Base-by-base conservation (phyloP, 345 rosid species). In the Citrus hindsii region DNA sequence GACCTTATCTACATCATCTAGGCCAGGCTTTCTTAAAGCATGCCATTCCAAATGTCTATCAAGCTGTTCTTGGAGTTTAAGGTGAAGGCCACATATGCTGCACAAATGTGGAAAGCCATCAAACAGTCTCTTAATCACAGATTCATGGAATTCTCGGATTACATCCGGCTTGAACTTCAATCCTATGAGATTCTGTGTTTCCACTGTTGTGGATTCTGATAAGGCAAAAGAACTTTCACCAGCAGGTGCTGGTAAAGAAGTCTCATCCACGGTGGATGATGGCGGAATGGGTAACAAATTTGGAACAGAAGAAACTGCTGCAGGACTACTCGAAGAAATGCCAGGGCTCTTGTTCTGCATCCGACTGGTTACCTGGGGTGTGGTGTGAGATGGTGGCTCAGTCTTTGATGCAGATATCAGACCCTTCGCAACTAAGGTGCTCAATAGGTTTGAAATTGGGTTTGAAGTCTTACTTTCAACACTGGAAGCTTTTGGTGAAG, bases 381-480 rank as follows among this genome's bases (percentile, higher is more conserved):
- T 79, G 7, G 46, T 51, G 6, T 70, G 77, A 21, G 94, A 82
- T 67, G 88, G 35, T 48, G 87, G 76, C 74, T 86, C 90, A 0
- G 83, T 76, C 84, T 90, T 91, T 25, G 95, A 88, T 74, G 94
- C 89, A 77, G 95, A 90, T 85, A 96, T 95, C 86, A 94, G 79
- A 76, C 99, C 98, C 88, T 92, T 94, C 22, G 97, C 89, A 82
- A 92, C 94, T 79, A 96, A 89, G n/a, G 98, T 85, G 90, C 94
- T 90, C 86, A 96, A 86, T 81, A 96, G 97, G 78, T 76, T 85
- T 13, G 98, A 89, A 74, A 96, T 76, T 59, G 98, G 98, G 84
- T 86, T 89, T 25, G 86, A 38, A 82, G 83, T 79, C 83, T 89
- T 87, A 80, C 76, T 83, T 59, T 76, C 88, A 65, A 67, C 85